Evolutionary conservation across 371 early-diverging fungal genomes (phyloP), one percentile per base, ranked within the genome.

Genomic region (Actinomortierella wolfii): DNA sequence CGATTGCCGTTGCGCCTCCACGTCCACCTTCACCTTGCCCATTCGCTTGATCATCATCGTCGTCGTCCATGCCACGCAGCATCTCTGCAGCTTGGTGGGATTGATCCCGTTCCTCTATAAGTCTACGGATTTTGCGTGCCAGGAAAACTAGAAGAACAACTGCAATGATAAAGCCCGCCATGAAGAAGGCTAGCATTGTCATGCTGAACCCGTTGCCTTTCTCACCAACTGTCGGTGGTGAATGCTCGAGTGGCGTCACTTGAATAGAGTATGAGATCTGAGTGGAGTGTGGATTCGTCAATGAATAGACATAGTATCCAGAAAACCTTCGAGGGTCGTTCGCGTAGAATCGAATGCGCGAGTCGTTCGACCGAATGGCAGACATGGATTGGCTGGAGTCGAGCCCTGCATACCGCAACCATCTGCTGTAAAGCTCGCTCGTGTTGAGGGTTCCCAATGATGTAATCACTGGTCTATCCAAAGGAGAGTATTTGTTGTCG

Each of bases 251-350:
- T 2, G 57, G 46, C 25, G 67, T 57, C 7, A 67, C 67, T 8
- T 60, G 63, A 20, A 67, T 51, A 4, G 67, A 49, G 34, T 51
- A 67, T 13, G 67, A 59, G 17, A 74, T 43, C 2, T 60, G 43
- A 4, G 64, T 54, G 0, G 63, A 57, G 50, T 64, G 62, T 6
- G 44, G 15, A 44, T 74, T 74, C 18, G 64, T 63, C 40, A 74
- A 34, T 40, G 74, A 74, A 55, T 67, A 74, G 21, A 74, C 74
- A 60, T 74, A 61, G 39, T 74, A 62, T 15, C 74, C 74, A 17
- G 67, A 56, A 34, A 74, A 67, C 26, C 74, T 67, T 0, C 74
- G 47, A 11, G 74, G 64, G 46, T 74, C 74, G 14, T 23, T 26
- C 25, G 67, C 67, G 6, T 57, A 57, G 26, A 74, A 67, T 47